phyloP scores from a whole-genome alignment of 352 stramenopile genomes.

The Thalassiosira exigua region DNA sequence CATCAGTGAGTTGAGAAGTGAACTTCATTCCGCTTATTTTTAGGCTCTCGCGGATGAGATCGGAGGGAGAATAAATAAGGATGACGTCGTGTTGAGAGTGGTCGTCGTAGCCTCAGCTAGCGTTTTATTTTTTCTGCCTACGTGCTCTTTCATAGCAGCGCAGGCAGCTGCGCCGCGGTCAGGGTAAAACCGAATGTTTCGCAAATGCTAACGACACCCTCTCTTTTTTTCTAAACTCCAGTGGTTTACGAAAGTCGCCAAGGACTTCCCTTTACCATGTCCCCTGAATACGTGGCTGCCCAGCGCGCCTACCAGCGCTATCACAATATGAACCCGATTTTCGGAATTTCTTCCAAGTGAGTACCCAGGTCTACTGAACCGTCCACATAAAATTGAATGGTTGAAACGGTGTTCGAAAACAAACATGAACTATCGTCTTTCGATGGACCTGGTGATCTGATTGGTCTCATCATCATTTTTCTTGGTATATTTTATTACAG shows the following conservation, averaged over 20 bases:
- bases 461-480: no score
- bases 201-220: no score
- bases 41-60: background rate
- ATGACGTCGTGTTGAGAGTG: no score
- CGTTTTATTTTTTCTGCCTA: no score
- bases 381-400: background rate
- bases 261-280: slow-evolving; percentile 74
- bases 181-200: no score
- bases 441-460: no score
- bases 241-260: slow-evolving; percentile 45
- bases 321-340: slow-evolving; percentile 87
- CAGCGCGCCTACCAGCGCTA: slow-evolving; percentile 85
- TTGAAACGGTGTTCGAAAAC: background rate
- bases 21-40: background rate
- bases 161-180: no score
- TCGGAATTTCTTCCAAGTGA: slow-evolving; percentile 77
- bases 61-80: background rate
- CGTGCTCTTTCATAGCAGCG: no score
- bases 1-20: slow-evolving; percentile 43
- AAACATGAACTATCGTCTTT: no score
- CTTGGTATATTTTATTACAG: slow-evolving; percentile 20
- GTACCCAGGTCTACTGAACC: background rate
- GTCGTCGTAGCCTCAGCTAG: no score
- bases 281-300: slow-evolving; percentile 76
- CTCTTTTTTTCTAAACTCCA: slow-evolving; percentile 13